Conservation (phyloP, 164 flowering plant genomes). For the Buxus sempervirens region DNA sequence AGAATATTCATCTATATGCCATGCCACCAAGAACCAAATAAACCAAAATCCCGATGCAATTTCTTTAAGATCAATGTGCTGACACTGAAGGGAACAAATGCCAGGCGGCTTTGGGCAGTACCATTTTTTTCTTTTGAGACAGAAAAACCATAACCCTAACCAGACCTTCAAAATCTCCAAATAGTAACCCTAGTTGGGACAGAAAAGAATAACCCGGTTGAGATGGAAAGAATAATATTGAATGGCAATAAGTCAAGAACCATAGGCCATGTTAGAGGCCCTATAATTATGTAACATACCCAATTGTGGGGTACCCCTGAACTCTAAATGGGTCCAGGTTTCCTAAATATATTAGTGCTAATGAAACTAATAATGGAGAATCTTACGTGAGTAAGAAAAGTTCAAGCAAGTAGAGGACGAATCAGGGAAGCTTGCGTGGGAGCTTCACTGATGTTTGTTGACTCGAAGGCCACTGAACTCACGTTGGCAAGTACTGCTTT, state of each 20-base stretch:
- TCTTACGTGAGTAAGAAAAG: slow-evolving; percentile 9
- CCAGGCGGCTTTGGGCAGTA: slow-evolving; percentile 8
- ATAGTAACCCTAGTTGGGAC: neutral
- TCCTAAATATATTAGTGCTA: slow-evolving; percentile 2
- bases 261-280: slow-evolving; percentile 2
- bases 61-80: slow-evolving; percentile 9
- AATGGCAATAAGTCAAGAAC: slow-evolving; percentile 15
- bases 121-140: slow-evolving; percentile 1
- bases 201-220: neutral
- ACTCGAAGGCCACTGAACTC: slow-evolving; percentile 5
- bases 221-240: slow-evolving; percentile 1
- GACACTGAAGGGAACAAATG: slow-evolving; percentile 21
- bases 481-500: too few species aligned
- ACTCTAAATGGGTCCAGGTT: neutral
- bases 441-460: slow-evolving; percentile 1
- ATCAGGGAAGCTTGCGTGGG: slow-evolving; percentile 8
- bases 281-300: neutral
- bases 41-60: neutral
- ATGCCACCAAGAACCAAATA: slow-evolving; percentile 22
- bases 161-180: neutral
- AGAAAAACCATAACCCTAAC: slow-evolving; percentile 11
- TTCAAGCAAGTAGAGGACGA: slow-evolving; percentile 15
- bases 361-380: slow-evolving; percentile 17
- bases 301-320: neutral
- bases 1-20: slow-evolving; percentile 26